Conservation (phyloP, 768 basidiomycete genomes). For the Strobilomyces echinocephalus region DNA sequence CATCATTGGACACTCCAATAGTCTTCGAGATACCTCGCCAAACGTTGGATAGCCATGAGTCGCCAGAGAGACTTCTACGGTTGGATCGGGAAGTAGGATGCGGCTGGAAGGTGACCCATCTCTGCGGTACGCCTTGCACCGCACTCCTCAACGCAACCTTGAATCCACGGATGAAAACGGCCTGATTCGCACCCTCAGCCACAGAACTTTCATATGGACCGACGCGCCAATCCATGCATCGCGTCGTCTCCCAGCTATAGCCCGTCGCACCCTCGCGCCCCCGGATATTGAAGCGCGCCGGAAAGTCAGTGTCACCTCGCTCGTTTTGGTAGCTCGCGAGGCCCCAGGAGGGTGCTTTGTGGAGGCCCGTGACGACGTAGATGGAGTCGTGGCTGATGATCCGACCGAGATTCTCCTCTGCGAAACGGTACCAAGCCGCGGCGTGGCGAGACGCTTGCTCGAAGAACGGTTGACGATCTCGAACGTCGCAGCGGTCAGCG, state of each 20-base stretch:
- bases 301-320: neutral
- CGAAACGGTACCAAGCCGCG: slow-evolving; percentile 30
- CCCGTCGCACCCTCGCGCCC: slow-evolving; percentile 2
- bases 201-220: slow-evolving; percentile 9
- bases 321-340: slow-evolving; percentile 21
- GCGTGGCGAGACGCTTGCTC: slow-evolving; percentile 26
- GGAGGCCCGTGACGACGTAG: slow-evolving; percentile 31
- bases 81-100: neutral
- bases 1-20: slow-evolving; percentile 10
- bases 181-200: slow-evolving; percentile 19
- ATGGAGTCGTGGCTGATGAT: slow-evolving; percentile 28
- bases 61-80: neutral
- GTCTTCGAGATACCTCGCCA: slow-evolving; percentile 16
- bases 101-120: slow-evolving; percentile 8
- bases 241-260: slow-evolving; percentile 18
- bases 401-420: slow-evolving; percentile 23
- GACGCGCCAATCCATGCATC: slow-evolving; percentile 17
- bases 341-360: slow-evolving; percentile 29
- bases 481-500: slow-evolving; percentile 23
- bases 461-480: slow-evolving; percentile 22
- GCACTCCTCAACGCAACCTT: slow-evolving; percentile 23
- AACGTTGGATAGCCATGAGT: slow-evolving; percentile 18
- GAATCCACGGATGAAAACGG: slow-evolving; percentile 30
- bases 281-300: slow-evolving; percentile 14
- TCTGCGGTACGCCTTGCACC: slow-evolving; percentile 17